A percentile compares a stretch with the other conserved stretches of the same genome.
phyloP scores from a whole-genome alignment of 1,139 yeast genomes.

The Schwanniomyces etchellsii region DNA sequence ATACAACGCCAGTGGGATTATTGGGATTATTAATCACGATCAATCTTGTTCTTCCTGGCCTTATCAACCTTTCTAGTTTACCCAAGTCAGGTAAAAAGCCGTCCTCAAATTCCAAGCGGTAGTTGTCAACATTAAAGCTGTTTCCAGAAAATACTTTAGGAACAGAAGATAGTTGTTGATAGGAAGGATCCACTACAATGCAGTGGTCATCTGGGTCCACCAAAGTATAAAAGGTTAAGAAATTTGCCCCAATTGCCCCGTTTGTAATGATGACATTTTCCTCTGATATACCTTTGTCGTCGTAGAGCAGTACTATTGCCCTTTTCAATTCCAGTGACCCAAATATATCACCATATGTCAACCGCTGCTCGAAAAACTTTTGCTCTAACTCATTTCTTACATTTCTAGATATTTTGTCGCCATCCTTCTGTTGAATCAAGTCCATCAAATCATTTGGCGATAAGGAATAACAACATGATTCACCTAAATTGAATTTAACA shows the following conservation, averaged over 20 bases:
- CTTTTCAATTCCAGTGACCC: too few species aligned
- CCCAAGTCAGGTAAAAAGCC: conserved; percentile 32
- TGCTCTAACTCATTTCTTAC: too few species aligned
- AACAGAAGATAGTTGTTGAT: conserved; percentile 48
- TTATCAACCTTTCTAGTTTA: conserved; percentile 22
- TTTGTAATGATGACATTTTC: too few species aligned
- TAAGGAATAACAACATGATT: conserved; percentile 48
- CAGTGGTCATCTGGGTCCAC: conserved; percentile 45
- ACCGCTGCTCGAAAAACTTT: conserved; percentile 1
- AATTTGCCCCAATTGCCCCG: too few species aligned
- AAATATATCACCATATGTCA: too few species aligned
- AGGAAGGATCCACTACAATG: conserved; percentile 46
- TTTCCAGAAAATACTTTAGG: conserved; percentile 44
- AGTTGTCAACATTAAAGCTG: conserved; percentile 29
- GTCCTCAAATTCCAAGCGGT: conserved; percentile 27
- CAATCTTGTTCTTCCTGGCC: conserved; percentile 33
- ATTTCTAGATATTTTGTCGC: too few species aligned
- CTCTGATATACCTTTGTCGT: too few species aligned
- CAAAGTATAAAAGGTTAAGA: conserved; percentile 45
- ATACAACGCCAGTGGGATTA: conserved; percentile 50
- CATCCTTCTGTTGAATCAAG: conserved; percentile 16
- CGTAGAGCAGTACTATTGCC: too few species aligned
- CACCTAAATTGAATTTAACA: conserved; percentile 43
- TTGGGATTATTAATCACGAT: conserved; percentile 50
- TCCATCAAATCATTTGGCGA: conserved; percentile 32